Conservation (phyloP, 169 alveolate species). For the Plasmodium cynomolgi region DNA sequence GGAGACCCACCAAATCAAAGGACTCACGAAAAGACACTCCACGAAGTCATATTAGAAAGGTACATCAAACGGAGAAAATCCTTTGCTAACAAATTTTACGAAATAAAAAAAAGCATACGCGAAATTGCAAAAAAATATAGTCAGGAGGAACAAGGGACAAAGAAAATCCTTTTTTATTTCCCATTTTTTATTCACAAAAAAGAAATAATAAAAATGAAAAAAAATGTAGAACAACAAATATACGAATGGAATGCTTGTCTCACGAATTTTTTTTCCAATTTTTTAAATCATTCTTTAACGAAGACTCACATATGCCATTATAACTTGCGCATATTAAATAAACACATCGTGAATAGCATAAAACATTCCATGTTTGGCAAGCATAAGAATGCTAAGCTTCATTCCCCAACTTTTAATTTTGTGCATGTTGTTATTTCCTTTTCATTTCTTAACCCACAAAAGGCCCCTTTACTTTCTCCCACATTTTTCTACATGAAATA, state of each 20-base stretch:
- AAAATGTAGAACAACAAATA: conserved; percentile 43
- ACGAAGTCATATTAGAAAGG: conserved; percentile 14
- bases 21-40: neutral
- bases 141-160: conserved; percentile 9
- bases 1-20: neutral
- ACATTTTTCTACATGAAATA: conserved; percentile 23
- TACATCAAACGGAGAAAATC: conserved; percentile 21
- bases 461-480: neutral
- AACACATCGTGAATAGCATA: conserved; percentile 16
- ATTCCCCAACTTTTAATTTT: conserved; percentile 11
- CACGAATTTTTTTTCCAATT: conserved; percentile 29
- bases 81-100: neutral
- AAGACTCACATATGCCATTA: conserved; percentile 6
- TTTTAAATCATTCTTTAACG: conserved; percentile 23
- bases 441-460: conserved; percentile 20
- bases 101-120: conserved; percentile 29
- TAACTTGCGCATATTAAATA: conserved; percentile 40
- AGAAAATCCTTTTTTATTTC: conserved; percentile 11
- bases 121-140: conserved; percentile 15
- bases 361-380: conserved; percentile 19
- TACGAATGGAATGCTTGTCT: conserved; percentile 47
- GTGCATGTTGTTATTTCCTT: conserved; percentile 29
- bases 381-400: neutral
- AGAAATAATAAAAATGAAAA: conserved; percentile 27
- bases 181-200: conserved; percentile 60